phyloP scores from a whole-genome alignment of 805 yeast genomes.

The Nakazawaea wyomingensis region DNA sequence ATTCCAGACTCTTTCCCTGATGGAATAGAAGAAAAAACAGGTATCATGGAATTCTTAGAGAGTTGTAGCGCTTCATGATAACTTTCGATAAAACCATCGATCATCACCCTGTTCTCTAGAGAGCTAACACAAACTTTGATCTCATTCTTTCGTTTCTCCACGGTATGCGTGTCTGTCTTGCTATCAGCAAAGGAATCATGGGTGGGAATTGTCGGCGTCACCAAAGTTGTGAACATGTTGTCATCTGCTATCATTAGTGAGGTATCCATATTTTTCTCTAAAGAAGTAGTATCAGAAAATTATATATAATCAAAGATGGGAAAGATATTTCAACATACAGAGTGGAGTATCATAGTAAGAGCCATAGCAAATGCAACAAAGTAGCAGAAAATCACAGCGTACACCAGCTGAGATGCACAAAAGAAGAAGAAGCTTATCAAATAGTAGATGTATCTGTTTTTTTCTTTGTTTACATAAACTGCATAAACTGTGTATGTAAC shows the following conservation, averaged over 20 bases:
- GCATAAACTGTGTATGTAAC: no score
- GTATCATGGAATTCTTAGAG: constrained; percentile 15
- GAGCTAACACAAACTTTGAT: not conserved
- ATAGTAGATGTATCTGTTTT: not conserved
- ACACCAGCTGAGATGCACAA: not conserved
- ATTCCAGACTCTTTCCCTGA: constrained; percentile 16
- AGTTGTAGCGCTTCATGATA: constrained; percentile 10
- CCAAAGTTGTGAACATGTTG: constrained; percentile 6
- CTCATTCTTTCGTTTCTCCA: not conserved
- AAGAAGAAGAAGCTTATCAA: not conserved
- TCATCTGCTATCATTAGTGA: not conserved
- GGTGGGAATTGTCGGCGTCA: not conserved
- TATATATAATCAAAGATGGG: constrained; percentile 1
- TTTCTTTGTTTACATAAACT: no score
- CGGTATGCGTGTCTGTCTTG: not conserved
- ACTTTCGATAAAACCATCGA: constrained; percentile 2
- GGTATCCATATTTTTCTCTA: not conserved
- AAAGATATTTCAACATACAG: not conserved
- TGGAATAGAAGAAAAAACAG: constrained; percentile 13
- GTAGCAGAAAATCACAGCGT: not conserved
- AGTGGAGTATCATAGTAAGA: not conserved
- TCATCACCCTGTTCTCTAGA: not conserved
- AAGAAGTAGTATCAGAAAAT: not conserved
- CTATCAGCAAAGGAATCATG: not conserved
- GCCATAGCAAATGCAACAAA: constrained; percentile 3